These are phyloP conservation scores for Claviceps digitariae DNA, from an alignment of 2,329 filamentous ascomycete species.

Conservation along the genomic window DNA sequence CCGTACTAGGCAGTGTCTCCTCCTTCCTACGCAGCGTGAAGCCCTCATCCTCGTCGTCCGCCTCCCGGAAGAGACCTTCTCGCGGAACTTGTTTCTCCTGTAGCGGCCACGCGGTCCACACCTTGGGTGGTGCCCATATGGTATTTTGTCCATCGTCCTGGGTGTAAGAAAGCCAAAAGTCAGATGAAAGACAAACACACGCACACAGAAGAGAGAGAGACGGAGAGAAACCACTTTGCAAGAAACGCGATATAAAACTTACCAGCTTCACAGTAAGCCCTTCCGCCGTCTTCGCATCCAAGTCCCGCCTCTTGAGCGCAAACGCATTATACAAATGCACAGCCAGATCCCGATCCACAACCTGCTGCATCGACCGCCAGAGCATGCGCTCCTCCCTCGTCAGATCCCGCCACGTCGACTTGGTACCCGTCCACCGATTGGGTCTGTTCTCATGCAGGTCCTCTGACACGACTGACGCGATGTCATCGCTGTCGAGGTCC, in stretches of 20 bases:
- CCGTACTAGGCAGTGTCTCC: slow-evolving; percentile 37
- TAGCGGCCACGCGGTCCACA: slow-evolving; percentile 83
- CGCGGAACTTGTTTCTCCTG: slow-evolving; percentile 46
- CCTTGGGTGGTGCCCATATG: slow-evolving; percentile 38
- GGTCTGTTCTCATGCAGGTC: slow-evolving; percentile 39
- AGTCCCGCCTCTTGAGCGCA: slow-evolving; percentile 39
- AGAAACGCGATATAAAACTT: too few species aligned
- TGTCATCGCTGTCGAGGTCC: slow-evolving; percentile 32
- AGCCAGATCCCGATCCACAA: slow-evolving; percentile 53
- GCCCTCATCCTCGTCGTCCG: slow-evolving; percentile 31
- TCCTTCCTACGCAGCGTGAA: slow-evolving; percentile 36
- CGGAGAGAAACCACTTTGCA: background rate
- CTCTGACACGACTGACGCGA: slow-evolving; percentile 31
- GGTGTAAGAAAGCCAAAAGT: too few species aligned
- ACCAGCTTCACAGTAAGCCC: slow-evolving; percentile 18
- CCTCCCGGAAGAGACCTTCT: slow-evolving; percentile 34
- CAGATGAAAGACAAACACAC: too few species aligned
- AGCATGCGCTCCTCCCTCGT: slow-evolving; percentile 51
- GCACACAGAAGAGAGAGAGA: background rate
- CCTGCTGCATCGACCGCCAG: slow-evolving; percentile 46
- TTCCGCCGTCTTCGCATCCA: slow-evolving; percentile 13
- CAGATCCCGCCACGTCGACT: slow-evolving; percentile 51
- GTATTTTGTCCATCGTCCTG: slow-evolving; percentile 17
- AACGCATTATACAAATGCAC: slow-evolving; percentile 71
- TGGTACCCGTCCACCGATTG: slow-evolving; percentile 59